Base-by-base conservation (phyloP, 2,329 filamentous ascomycete genomes). In the Pseudogymnoascus sp. region DNA sequence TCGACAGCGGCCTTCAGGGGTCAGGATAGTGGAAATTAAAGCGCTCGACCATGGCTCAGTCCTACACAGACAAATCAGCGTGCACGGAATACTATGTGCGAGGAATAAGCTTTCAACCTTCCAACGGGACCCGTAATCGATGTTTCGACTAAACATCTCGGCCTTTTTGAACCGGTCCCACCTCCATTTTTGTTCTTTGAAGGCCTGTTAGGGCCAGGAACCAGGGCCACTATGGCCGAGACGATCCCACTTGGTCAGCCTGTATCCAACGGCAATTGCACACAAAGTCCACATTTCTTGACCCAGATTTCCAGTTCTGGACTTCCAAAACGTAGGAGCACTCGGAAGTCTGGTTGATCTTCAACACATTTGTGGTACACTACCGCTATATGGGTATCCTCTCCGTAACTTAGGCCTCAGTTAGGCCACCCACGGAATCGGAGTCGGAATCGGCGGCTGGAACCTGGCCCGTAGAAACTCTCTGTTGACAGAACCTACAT, bases 101-200 rank as follows among this genome's bases (percentile, higher is more conserved):
- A 34, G 6, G 51, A 57, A 57, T 57, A 57, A 57, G 51, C 51
- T 57, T 57, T 57, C 51, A 57, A 57, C 28, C 51, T 57, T 57
- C 16, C n/a, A 57, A 57, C n/a, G 11, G 10, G 51, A 16, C 51
- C 51, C 51, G 11, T 4, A 34, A 19, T 57, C n/a, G 16, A 57
- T 57, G 51, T 57, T 57, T 57, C 51, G 25, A 57, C 48, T 57
- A 57, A 19, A 57, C 2, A 6, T 19, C 13, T 57, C 51, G 51
- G 51, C 25, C 51, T 57, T 34, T 57, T 57, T 34, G 23, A 19
- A 57, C 51, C 28, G 51, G 48, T 34, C 10, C 8, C 48, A 16
- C 2, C 8, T 31, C 48, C 25, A 5, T 19, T 57, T 57, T 19
- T 10, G 48, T 25, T 16, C 14, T 34, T 57, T 57, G 51, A 57